Base-by-base conservation (phyloP, 306 rosid species). In the Corylus avellana region DNA sequence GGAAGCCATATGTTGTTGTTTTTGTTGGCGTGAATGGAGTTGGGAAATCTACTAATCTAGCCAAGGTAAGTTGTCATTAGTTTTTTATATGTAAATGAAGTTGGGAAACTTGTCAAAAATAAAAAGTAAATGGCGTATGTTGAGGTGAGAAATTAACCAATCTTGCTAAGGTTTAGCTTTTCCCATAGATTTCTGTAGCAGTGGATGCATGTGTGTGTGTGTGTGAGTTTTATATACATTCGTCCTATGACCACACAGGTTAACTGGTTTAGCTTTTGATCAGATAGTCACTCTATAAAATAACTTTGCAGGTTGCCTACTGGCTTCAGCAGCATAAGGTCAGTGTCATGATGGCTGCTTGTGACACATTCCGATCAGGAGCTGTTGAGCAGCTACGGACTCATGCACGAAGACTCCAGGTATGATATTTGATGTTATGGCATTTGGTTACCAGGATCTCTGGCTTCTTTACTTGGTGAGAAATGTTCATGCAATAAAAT, bases 351-450 rank as follows among this genome's bases (percentile, higher is more conserved):
- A 91, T 96, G 99, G 99, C 98, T 77, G 99, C 99, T 66, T 96
- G 99, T 86, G 99, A 96, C 81, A 96, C 99, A 64, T 96, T 96
- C 85, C 86, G 99, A 75, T 96, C 99, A 7, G 99, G 99, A 71
- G 99, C 99, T 71, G 99, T 96, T 77, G 99, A 96, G 83, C 99
- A 96, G 93, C 90, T 96, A 79, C 90, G 99, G 75, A 96, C 98
- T 68, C 99, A 96, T 87, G 99, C 99, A 48, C 98, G 99, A 32
- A 90, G 99, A 84, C 99, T 96, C 57, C 92, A 96, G 97, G 99
- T 96, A 81, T 86, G 12, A 8, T 49, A 83, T 78, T 8, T 58
- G 64, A 77, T 72, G 57, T 78, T 75, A 53, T 76, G 66, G 7
- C 66, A 61, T 63, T 75, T 48, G 25, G 61, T 67, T 73, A 32